These are phyloP conservation scores for Hibiscus mutabilis DNA, from an alignment of 345 rosid species.

Conservation along the genomic window DNA sequence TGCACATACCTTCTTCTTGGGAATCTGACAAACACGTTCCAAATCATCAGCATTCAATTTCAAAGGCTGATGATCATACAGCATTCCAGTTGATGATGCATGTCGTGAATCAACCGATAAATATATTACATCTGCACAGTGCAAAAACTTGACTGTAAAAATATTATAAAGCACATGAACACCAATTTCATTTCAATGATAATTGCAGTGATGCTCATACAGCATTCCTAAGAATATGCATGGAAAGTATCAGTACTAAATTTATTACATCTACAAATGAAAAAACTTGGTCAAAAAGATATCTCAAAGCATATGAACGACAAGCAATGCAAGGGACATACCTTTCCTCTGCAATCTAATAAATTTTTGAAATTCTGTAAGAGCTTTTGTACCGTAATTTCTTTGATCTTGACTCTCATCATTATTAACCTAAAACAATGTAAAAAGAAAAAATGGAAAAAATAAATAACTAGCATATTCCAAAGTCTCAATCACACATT, in stretches of 20 bases:
- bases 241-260: too few species aligned
- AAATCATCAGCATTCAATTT: slow-evolving; percentile 39
- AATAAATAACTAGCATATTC: neutral
- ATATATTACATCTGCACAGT: neutral
- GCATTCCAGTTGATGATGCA: neutral
- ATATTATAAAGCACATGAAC: neutral
- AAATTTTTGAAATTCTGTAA: slow-evolving; percentile 34
- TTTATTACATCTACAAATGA: neutral
- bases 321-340: slow-evolving; percentile 9
- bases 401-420: slow-evolving; percentile 38
- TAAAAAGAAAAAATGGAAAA: neutral
- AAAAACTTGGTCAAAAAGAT: neutral
- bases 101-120: neutral
- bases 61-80: slow-evolving; percentile 38
- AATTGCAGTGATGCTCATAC: neutral
- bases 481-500: neutral
- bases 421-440: slow-evolving; percentile 29
- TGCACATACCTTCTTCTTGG: slow-evolving; percentile 37
- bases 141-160: neutral
- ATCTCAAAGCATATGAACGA: neutral
- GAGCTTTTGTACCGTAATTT: slow-evolving; percentile 27
- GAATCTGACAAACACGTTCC: slow-evolving; percentile 41
- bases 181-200: neutral
- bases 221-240: neutral
- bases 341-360: slow-evolving; percentile 35